Percentiles rank a stretch among this genome's conserved stretches.
These are phyloP conservation scores for Phalaenopsis hybrid DNA, from an alignment of 116 monocot species.

Conservation along the genomic window DNA sequence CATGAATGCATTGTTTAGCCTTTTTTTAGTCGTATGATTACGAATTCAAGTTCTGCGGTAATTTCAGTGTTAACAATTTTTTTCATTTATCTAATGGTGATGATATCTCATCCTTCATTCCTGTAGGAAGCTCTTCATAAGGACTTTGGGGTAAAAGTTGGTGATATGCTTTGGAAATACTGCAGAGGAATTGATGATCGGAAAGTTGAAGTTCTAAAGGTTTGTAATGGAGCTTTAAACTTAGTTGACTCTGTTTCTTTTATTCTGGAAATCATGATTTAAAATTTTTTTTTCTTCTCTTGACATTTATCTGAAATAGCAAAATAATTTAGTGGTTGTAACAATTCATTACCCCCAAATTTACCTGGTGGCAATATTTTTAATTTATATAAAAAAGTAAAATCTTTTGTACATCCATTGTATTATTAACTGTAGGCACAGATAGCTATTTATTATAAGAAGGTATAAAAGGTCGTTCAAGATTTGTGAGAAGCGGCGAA, in stretches of 20 bases:
- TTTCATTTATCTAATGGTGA: not conserved
- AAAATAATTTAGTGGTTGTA: not conserved
- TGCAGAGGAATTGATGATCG: conserved; percentile 82
- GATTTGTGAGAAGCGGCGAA: not conserved
- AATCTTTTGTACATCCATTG: not conserved
- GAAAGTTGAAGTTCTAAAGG: conserved; percentile 64
- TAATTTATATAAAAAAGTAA: too few species aligned
- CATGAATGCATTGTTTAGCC: not conserved
- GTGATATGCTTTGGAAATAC: conserved; percentile 93
- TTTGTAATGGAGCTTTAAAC: conserved; percentile 11
- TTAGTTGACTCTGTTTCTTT: not conserved
- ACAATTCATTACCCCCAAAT: not conserved
- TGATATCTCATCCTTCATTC: not conserved
- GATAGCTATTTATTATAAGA: not conserved
- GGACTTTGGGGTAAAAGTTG: conserved; percentile 70
- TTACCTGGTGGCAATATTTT: too few species aligned
- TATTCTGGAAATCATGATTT: not conserved
- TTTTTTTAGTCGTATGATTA: not conserved
- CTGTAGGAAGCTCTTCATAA: conserved; percentile 66
- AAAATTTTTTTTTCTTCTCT: not conserved
- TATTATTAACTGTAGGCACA: not conserved
- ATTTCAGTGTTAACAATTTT: not conserved
- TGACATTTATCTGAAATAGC: not conserved
- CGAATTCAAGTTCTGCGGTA: not conserved
- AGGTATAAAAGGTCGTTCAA: not conserved